Percentiles rank a stretch among this genome's conserved stretches.
These are phyloP conservation scores for Balamuthia mandrillaris DNA, from an alignment of 208 protist genomes.

Conservation along the genomic window DNA sequence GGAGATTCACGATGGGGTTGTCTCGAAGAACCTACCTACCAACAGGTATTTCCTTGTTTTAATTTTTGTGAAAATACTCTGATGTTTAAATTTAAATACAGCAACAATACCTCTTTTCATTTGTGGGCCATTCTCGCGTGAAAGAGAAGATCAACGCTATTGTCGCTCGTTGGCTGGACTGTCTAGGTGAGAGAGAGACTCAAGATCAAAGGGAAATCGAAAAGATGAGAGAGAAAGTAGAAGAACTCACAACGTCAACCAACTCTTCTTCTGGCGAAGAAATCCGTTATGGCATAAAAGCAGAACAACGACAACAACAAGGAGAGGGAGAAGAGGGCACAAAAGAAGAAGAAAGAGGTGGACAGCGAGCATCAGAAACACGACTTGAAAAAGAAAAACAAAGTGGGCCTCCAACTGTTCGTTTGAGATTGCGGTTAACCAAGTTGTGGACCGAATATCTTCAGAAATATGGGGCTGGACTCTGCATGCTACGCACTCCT, in stretches of 20 bases:
- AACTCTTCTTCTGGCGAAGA: too few relatives aligned
- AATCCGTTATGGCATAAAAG: too few relatives aligned
- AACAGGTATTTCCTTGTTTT: neutral
- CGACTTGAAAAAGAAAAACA: too few relatives aligned
- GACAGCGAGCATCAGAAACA: too few relatives aligned
- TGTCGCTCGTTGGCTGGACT: neutral
- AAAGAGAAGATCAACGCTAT: neutral
- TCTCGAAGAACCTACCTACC: neutral
- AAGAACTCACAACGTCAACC: too few relatives aligned
- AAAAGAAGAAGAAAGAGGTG: too few relatives aligned
- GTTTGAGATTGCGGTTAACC: too few relatives aligned
- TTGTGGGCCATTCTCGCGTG: neutral
- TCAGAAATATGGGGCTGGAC: neutral
- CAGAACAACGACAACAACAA: neutral
- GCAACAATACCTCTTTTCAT: neutral
- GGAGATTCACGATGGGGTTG: neutral
- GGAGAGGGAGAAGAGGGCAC: neutral
- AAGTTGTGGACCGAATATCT: neutral
- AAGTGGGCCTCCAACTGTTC: too few relatives aligned
- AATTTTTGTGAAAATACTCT: neutral
- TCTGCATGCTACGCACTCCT: neutral
- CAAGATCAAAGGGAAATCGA: too few relatives aligned
- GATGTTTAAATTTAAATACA: neutral
- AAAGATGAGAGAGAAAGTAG: too few relatives aligned
- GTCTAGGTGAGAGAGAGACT: too few relatives aligned